Evolutionary conservation across 768 basidiomycete species (phyloP).

Genomic region (Lactarius vividus): DNA sequence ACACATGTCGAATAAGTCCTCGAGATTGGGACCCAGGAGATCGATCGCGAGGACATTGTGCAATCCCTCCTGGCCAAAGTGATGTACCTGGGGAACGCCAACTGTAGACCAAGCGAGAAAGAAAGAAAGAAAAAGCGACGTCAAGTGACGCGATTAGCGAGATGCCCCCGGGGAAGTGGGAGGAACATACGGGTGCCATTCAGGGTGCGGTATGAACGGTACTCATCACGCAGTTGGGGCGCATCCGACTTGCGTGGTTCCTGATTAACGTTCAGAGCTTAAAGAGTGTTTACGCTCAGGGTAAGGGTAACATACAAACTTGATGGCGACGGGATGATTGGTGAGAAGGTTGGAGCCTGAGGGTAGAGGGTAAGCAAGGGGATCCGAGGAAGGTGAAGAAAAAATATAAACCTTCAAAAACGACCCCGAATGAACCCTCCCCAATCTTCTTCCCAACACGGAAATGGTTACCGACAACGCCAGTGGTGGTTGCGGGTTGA

Average conservation of each 20-base stretch:
- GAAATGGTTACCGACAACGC: slow-evolving; percentile 77
- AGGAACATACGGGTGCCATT: slow-evolving; percentile 74
- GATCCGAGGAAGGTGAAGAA: slow-evolving; percentile 1
- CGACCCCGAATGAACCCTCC: slow-evolving; percentile 98
- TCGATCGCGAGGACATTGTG: slow-evolving; percentile 96
- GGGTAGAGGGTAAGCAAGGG: slow-evolving; percentile 15
- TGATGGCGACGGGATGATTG: slow-evolving; percentile 89
- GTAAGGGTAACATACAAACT: slow-evolving; percentile 68
- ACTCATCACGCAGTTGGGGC: slow-evolving; percentile 95
- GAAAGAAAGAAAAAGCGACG: not conserved
- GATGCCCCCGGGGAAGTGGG: slow-evolving; percentile 2
- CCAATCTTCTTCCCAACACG: slow-evolving; percentile 98
- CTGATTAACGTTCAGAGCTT: slow-evolving; percentile 38
- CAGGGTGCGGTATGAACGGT: slow-evolving; percentile 93
- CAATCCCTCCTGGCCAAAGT: slow-evolving; percentile 97
- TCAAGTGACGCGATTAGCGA: slow-evolving; percentile 8
- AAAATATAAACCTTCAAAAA: slow-evolving; percentile 77
- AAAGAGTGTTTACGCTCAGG: slow-evolving; percentile 12
- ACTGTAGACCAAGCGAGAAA: slow-evolving; percentile 45
- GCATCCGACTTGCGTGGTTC: slow-evolving; percentile 97
- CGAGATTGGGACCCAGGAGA: slow-evolving; percentile 93
- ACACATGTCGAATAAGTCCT: slow-evolving; percentile 99
- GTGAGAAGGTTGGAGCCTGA: slow-evolving; percentile 83
- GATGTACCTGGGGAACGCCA: slow-evolving; percentile 96
- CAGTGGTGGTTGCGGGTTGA: slow-evolving; percentile 60